phyloP scores from a whole-genome alignment of 225 moss, liverwort and hornwort species.

The Pleurozium schreberi region DNA sequence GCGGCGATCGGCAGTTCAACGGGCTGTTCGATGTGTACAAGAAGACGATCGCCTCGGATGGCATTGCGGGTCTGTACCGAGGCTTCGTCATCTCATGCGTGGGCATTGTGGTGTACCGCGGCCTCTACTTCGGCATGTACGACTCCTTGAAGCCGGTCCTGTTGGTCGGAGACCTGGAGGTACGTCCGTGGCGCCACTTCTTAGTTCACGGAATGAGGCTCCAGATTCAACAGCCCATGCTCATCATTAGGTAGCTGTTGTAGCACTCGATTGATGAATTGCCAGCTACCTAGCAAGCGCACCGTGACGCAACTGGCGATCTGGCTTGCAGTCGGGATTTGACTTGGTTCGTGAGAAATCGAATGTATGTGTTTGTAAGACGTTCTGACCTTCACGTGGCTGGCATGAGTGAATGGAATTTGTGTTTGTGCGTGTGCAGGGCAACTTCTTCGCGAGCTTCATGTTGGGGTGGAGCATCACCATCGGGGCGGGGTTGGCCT shows the following conservation, averaged over 20 bases:
- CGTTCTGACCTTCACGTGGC: not conserved
- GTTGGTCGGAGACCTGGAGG: constrained; percentile 63
- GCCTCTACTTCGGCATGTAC: constrained; percentile 72
- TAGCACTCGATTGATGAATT: not conserved
- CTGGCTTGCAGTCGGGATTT: not conserved
- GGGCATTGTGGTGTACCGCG: constrained; percentile 75
- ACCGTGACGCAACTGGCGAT: too few species aligned
- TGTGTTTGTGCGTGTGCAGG: constrained; percentile 5
- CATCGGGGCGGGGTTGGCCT: constrained; percentile 54
- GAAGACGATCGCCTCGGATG: constrained; percentile 61
- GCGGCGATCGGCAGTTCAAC: constrained; percentile 60
- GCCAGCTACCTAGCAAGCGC: not conserved
- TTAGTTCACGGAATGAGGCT: not conserved
- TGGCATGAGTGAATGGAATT: not conserved
- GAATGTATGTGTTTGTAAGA: not conserved
- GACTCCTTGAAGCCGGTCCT: constrained; percentile 73
- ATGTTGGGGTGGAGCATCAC: constrained; percentile 73
- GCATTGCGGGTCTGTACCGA: constrained; percentile 64
- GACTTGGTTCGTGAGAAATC: not conserved
- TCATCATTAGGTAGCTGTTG: not conserved
- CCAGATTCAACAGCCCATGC: not conserved
- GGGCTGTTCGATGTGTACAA: constrained; percentile 69
- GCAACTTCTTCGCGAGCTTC: constrained; percentile 67
- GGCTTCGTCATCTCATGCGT: constrained; percentile 69
- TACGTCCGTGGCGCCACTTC: not conserved